These are phyloP conservation scores for Hanseniaspora pseudoguilliermondii DNA, from an alignment of 805 yeast species.

Conservation along the genomic window DNA sequence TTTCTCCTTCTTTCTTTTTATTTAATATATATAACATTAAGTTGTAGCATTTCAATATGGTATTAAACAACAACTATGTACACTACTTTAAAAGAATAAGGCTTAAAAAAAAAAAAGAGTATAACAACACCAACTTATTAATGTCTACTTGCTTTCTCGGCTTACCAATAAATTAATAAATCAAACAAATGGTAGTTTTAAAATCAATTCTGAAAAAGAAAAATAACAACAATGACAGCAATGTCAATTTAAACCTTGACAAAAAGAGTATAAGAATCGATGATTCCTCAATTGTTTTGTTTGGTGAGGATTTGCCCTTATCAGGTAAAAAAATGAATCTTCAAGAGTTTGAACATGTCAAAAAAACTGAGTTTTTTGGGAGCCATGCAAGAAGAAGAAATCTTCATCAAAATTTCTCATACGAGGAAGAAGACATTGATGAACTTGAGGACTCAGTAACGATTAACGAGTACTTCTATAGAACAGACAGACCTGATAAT, in stretches of 20 bases:
- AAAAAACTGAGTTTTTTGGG: slow-evolving; percentile 7
- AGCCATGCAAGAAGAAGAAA: slow-evolving; percentile 2
- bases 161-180: not conserved
- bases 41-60: no score
- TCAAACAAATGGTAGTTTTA: not conserved
- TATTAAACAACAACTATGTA: not conserved
- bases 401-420: not conserved
- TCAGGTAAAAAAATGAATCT: slow-evolving; percentile 7
- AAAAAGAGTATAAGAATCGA: slow-evolving; percentile 8
- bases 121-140: no score
- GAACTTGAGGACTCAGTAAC: not conserved
- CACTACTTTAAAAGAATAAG: not conserved
- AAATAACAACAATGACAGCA: not conserved
- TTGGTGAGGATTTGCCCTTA: slow-evolving; percentile 9
- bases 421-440: slow-evolving; percentile 2
- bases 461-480: slow-evolving; percentile 3
- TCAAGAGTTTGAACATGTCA: slow-evolving; percentile 3
- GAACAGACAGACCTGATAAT: slow-evolving; percentile 1
- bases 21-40: no score
- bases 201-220: slow-evolving; percentile 9
- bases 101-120: not conserved
- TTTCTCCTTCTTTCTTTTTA: no score
- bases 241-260: slow-evolving; percentile 7
- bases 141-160: not conserved
- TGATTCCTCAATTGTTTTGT: not conserved